phyloP scores from a whole-genome alignment of 192 early-diverging fungal genomes.

The Glomus cerebriforme region DNA sequence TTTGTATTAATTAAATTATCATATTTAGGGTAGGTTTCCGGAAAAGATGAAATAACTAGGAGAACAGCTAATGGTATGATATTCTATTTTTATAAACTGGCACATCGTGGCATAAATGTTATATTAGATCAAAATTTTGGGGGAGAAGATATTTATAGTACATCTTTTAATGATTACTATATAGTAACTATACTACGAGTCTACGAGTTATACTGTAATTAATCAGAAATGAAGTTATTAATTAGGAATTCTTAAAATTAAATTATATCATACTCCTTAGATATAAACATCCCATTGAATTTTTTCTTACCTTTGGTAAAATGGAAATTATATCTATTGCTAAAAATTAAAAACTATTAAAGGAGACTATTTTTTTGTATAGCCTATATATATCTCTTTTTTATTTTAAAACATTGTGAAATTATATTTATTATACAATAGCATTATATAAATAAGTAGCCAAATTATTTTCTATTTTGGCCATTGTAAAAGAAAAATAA shows the following conservation, averaged over 20 bases:
- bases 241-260: conserved; percentile 6
- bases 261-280: background rate
- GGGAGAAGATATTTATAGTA: background rate
- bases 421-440: no score
- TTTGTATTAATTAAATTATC: no score
- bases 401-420: no score
- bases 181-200: background rate
- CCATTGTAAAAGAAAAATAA: no score
- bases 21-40: background rate
- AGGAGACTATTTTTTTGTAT: no score
- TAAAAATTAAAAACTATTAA: conserved; percentile 5
- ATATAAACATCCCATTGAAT: conserved; percentile 1
- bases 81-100: conserved; percentile 13
- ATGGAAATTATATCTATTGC: conserved; percentile 32
- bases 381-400: no score
- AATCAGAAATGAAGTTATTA: conserved; percentile 5
- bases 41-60: background rate
- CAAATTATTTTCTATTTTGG: no score
- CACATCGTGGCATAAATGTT: conserved; percentile 7
- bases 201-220: background rate
- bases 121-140: background rate
- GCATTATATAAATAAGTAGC: no score
- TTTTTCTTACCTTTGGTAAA: conserved; percentile 13
- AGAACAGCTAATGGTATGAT: background rate
- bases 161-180: background rate